Conservation (phyloP, 306 rosid genomes). For the Rosa chinensis region DNA sequence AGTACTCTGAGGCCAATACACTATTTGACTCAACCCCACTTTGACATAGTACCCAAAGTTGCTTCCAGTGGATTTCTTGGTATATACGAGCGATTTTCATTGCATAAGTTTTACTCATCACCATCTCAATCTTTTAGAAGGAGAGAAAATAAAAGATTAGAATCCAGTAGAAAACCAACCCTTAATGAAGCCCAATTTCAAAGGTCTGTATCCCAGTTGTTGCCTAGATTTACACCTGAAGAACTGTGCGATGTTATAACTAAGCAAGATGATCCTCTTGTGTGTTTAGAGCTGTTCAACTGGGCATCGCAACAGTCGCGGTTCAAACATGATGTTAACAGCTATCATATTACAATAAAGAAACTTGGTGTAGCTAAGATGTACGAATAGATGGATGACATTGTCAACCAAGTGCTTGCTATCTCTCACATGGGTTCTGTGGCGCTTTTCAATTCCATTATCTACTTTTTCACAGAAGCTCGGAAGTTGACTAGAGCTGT, state of each 20-base stretch:
- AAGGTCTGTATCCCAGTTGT: constrained; percentile 59
- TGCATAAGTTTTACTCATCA: constrained; percentile 50
- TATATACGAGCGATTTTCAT: constrained; percentile 19
- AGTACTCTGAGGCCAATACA: constrained; percentile 9
- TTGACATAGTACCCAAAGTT: constrained; percentile 20
- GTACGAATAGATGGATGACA: constrained; percentile 81
- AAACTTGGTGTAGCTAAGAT: constrained; percentile 80
- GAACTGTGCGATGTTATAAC: constrained; percentile 61
- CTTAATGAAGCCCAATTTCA: constrained; percentile 63
- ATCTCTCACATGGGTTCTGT: constrained; percentile 60
- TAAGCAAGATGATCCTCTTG: constrained; percentile 60
- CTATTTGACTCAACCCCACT: constrained; percentile 20
- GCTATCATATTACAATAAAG: constrained; percentile 66
- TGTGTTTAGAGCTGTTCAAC: constrained; percentile 75
- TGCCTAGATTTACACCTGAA: constrained; percentile 75
- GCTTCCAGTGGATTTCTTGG: constrained; percentile 24
- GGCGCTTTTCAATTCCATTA: constrained; percentile 67
- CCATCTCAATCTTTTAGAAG: constrained; percentile 64
- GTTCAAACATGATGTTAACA: constrained; percentile 59
- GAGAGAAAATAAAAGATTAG: constrained; percentile 55
- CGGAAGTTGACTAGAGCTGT: constrained; percentile 81
- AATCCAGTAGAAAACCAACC: constrained; percentile 38
- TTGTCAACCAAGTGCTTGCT: constrained; percentile 81
- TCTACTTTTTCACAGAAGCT: constrained; percentile 73
- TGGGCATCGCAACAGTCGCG: constrained; percentile 82